Evolutionary conservation across 495 filamentous ascomycete genomes (phyloP).

Genomic region (Bryoglossum gracile): DNA sequence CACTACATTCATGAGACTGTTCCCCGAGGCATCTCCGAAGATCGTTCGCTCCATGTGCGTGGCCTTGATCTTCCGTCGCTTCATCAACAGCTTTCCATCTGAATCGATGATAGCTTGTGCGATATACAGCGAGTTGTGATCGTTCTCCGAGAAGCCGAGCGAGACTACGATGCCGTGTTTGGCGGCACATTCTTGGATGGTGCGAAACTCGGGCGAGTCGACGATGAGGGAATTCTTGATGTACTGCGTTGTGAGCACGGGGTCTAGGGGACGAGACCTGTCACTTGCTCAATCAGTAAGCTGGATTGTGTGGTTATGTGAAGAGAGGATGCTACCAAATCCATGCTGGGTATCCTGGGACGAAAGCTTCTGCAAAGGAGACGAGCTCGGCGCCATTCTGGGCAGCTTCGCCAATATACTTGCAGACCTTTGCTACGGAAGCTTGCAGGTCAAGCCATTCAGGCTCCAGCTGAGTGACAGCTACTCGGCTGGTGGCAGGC

Average conservation of each 20-base stretch:
- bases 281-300: conserved; percentile 12
- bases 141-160: conserved; percentile 47
- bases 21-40: conserved; percentile 45
- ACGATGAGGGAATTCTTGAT: conserved; percentile 42
- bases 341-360: conserved; percentile 50
- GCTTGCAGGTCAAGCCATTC: conserved; percentile 45
- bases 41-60: conserved; percentile 58
- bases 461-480: conserved; percentile 44
- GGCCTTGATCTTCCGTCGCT: conserved; percentile 50
- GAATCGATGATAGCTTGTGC: conserved; percentile 45
- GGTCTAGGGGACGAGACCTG: conserved; percentile 41
- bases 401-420: conserved; percentile 45
- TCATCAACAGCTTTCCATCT: conserved; percentile 37
- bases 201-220: conserved; percentile 40
- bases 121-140: conserved; percentile 45
- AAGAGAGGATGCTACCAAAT: conserved; percentile 41
- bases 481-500: conserved; percentile 23
- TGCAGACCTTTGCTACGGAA: conserved; percentile 41
- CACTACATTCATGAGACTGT: conserved; percentile 35
- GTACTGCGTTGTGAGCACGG: conserved; percentile 36
- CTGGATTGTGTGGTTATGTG: neutral
- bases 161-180: conserved; percentile 37
- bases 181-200: conserved; percentile 34
- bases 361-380: conserved; percentile 48
- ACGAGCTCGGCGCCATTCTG: conserved; percentile 41